A percentile compares a stretch with the other conserved stretches of the same genome.
These are phyloP conservation scores for Cladosporium sphaerospermum DNA, from an alignment of 2,329 filamentous ascomycete species.

Conservation along the genomic window DNA sequence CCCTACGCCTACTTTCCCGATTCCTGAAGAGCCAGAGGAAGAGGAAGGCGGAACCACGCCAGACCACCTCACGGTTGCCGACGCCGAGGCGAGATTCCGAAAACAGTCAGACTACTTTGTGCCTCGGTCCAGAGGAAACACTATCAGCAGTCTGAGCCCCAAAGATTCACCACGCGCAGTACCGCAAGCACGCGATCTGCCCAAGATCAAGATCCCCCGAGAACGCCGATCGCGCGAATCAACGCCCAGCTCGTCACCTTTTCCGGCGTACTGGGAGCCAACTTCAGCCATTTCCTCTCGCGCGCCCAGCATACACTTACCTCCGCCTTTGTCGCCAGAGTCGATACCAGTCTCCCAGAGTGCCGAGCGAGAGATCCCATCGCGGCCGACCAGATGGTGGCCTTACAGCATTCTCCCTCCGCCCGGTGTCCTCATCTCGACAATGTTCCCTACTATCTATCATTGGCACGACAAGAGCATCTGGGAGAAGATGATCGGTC, in stretches of 20 bases:
- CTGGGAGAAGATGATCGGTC: conserved; percentile 76
- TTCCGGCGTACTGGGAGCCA: conserved; percentile 57
- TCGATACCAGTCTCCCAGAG: conserved; percentile 34
- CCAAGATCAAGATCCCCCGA: conserved; percentile 38
- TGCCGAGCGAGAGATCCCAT: conserved; percentile 19
- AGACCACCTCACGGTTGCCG: conserved; percentile 5
- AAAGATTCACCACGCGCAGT: conserved; percentile 20
- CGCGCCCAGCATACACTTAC: conserved; percentile 52
- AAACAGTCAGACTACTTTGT: conserved; percentile 1
- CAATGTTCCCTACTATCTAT: conserved; percentile 80
- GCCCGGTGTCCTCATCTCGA: conserved; percentile 63
- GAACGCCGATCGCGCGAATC: conserved; percentile 27
- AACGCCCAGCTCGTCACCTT: conserved; percentile 51
- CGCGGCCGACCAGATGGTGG: conserved; percentile 49
- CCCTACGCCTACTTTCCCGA: conserved; percentile 5
- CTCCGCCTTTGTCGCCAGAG: conserved; percentile 45
- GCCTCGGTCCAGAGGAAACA: conserved; percentile 4
- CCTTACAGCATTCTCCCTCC: conserved; percentile 67
- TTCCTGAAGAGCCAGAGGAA: conserved; percentile 3
- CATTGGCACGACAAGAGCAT: conserved; percentile 75
- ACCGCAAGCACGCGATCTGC: conserved; percentile 29
- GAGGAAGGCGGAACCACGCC: background rate
- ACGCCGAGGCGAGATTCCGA: background rate
- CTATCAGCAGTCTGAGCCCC: background rate
- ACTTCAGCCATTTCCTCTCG: conserved; percentile 40